phyloP scores from a whole-genome alignment of 345 rosid genomes.

The Brassica cretica region DNA sequence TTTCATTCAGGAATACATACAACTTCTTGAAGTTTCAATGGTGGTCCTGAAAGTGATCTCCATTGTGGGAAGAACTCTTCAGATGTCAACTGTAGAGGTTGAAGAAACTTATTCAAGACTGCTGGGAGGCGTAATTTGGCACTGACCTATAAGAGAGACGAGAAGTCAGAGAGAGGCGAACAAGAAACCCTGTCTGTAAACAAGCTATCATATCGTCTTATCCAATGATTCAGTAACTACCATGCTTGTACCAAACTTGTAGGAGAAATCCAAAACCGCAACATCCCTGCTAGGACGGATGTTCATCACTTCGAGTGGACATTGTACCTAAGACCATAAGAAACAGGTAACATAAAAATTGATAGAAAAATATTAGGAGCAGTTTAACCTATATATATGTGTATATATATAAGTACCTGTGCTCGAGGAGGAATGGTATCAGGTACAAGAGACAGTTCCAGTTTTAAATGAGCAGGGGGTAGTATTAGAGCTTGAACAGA shows the following conservation, averaged over 20 bases:
- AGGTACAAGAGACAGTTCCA: constrained; percentile 88
- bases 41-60: constrained; percentile 95
- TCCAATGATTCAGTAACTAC: constrained; percentile 44
- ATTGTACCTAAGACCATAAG: constrained; percentile 67
- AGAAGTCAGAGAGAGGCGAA: constrained; percentile 14
- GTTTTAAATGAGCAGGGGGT: constrained; percentile 81
- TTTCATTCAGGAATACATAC: constrained; percentile 46
- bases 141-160: constrained; percentile 55
- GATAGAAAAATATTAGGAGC: neutral
- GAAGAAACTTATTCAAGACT: constrained; percentile 86
- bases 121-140: constrained; percentile 93
- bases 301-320: constrained; percentile 85
- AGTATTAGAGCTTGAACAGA: constrained; percentile 77
- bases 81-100: constrained; percentile 66
- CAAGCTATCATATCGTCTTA: neutral
- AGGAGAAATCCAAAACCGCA: constrained; percentile 93
- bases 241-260: constrained; percentile 66
- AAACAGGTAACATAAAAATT: constrained; percentile 6
- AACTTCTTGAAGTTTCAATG: constrained; percentile 98
- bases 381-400: neutral
- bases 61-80: constrained; percentile 96
- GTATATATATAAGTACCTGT: constrained; percentile 49
- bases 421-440: constrained; percentile 98
- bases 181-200: constrained; percentile 6
- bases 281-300: constrained; percentile 88